Conservation (phyloP, 352 stramenopile species). For the Peronosclerospora sorghi region DNA sequence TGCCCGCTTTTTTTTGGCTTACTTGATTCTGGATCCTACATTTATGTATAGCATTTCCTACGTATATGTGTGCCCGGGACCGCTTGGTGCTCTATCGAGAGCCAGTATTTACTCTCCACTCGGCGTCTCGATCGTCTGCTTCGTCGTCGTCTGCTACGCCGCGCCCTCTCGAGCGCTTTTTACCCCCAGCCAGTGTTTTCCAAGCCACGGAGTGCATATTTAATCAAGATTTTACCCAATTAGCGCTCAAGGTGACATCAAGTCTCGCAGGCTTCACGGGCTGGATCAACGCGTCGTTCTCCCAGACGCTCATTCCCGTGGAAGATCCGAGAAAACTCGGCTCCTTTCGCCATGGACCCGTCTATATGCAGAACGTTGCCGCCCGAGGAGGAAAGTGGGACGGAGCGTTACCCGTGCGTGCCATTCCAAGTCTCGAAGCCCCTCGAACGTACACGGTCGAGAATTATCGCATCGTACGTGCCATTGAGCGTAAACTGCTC, state of each 20-base stretch:
- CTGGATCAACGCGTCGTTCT: conserved; percentile 57
- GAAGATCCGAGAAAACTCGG: conserved; percentile 29
- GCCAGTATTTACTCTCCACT: conserved; percentile 34
- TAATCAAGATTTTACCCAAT: conserved; percentile 57
- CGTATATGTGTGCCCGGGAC: conserved; percentile 45
- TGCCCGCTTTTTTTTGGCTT: background rate
- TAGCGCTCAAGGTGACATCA: conserved; percentile 57
- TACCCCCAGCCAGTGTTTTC: conserved; percentile 58
- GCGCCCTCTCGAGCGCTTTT: conserved; percentile 30
- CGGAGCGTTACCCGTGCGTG: conserved; percentile 51
- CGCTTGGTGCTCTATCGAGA: conserved; percentile 36
- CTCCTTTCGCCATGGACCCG: conserved; percentile 20
- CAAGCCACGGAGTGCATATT: conserved; percentile 57
- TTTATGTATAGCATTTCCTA: conserved; percentile 32
- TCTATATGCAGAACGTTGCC: conserved; percentile 66
- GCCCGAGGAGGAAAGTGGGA: conserved; percentile 38
- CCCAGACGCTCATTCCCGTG: conserved; percentile 36
- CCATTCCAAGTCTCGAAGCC: conserved; percentile 50
- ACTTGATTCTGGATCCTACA: no score
- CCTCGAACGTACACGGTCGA: conserved; percentile 37
- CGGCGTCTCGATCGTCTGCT: conserved; percentile 10
- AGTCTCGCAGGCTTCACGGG: conserved; percentile 41
- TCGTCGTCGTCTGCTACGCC: conserved; percentile 4
- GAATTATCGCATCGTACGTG: conserved; percentile 41
- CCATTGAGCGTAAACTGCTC: conserved; percentile 54